Base-by-base conservation (phyloP, 495 filamentous ascomycete species). In the Lasiosphaeria miniovina region DNA sequence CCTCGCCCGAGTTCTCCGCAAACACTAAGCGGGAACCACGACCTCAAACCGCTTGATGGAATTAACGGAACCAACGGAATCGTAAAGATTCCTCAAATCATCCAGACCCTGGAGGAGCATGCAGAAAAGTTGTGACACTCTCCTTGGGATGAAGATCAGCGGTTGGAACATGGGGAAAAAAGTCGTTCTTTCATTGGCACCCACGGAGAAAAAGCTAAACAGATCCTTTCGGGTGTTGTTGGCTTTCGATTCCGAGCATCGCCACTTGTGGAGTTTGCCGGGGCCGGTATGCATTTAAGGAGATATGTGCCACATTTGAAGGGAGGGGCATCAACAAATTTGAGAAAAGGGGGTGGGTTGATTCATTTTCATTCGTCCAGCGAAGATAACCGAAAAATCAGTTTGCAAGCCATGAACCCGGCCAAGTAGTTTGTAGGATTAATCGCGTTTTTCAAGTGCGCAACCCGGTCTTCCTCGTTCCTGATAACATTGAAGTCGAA, bases 101-200 rank as follows among this genome's bases (percentile, higher is more conserved):
- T 82, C 46, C 62, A 65, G 33, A 62, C 64, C 34, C 70, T 82
- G 46, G 79, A 83, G 63, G 71, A 70, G 34, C 78, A 78, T 68
- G 78, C 74, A 43, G 78, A 74, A 55, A 74, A 69, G 52, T 64
- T 72, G 65, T 77, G 60, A 73, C 24, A 24, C 24, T 24, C 24
- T 80, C 87, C 57, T 83, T 90, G 38, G 11, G 35, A 33, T 34
- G 52, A 40, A 24, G 34, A 15, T n/a, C 3, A 7, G 11, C 12
- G 43, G 12, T 14, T 46, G 43, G 43, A 14, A 12, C 2, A 46
- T n/a, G 43, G 43, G 43, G 8, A 9, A n/a, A n/a, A 46, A 46
- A 46, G 15, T 8, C 38, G 43, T 46, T n/a, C 12, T n/a, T 46
- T n/a, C 12, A 14, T 46, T n/a, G 6, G 15, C 6, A 9, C 8